phyloP scores from a whole-genome alignment of 371 early-diverging fungal species.

The Mortierella polycephala region DNA sequence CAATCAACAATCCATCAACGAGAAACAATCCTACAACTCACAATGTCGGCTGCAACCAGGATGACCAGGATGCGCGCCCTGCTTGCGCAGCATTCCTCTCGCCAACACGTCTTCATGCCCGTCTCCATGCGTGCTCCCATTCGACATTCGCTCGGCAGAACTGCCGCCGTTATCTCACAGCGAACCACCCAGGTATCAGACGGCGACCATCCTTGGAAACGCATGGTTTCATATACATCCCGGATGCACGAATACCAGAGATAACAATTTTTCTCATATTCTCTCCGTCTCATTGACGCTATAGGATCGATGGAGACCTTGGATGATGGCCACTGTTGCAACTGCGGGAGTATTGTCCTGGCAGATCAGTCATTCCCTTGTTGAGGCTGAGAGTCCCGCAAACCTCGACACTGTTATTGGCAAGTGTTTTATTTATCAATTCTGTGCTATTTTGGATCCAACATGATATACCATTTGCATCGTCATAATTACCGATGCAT shows the following conservation, averaged over 20 bases:
- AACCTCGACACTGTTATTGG: constrained; percentile 33
- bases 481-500: not conserved
- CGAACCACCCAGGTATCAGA: not conserved
- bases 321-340: constrained; percentile 33
- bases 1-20: no score
- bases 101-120: constrained; percentile 1
- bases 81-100: constrained; percentile 12
- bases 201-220: not conserved
- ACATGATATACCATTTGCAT: constrained; percentile 16
- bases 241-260: not conserved
- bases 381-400: constrained; percentile 38
- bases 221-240: not conserved
- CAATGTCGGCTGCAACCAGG: constrained; percentile 35
- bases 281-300: not conserved
- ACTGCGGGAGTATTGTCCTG: constrained; percentile 45
- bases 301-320: constrained; percentile 37
- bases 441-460: not conserved
- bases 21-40: no score
- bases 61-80: constrained; percentile 25
- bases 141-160: constrained; percentile 33
- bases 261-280: not conserved
- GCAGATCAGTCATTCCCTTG: constrained; percentile 34
- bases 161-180: constrained; percentile 17
- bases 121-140: constrained; percentile 30
- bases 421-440: constrained; percentile 2